Percentiles rank a stretch among this genome's conserved stretches.
Conservation (phyloP, 1,284 basidiomycete genomes). For the Rhodotorula sp. region DNA sequence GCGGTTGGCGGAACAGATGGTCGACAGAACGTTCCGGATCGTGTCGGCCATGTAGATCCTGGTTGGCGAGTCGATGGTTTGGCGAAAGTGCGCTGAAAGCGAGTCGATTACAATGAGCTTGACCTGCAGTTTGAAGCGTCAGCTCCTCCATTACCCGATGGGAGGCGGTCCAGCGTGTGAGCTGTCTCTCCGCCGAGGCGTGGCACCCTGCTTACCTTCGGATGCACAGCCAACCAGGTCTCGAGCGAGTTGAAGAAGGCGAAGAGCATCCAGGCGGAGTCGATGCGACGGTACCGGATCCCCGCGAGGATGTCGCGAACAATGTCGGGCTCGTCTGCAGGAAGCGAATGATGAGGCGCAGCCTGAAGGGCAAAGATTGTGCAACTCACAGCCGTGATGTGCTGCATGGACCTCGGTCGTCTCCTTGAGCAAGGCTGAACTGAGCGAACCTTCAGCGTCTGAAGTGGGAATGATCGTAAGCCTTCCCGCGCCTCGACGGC, state of each 20-base stretch:
- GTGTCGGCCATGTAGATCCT: constrained; percentile 15
- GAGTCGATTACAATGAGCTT: constrained; percentile 36
- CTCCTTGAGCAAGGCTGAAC: constrained; percentile 17
- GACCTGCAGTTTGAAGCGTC: constrained; percentile 9
- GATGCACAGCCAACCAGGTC: constrained; percentile 21
- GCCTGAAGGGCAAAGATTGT: no score
- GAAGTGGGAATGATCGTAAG: not conserved
- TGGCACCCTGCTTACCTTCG: constrained; percentile 1
- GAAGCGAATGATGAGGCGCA: not conserved
- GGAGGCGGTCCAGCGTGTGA: not conserved
- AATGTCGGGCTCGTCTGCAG: constrained; percentile 1
- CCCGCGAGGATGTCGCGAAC: constrained; percentile 4
- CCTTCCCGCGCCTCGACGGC: not conserved
- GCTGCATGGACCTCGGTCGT: constrained; percentile 13
- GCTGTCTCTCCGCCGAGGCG: no score
- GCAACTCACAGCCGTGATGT: constrained; percentile 15
- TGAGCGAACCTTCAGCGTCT: constrained; percentile 38
- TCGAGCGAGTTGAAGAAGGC: constrained; percentile 27
- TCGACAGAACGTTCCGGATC: constrained; percentile 9
- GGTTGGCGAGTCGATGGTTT: constrained; percentile 20
- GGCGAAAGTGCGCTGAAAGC: constrained; percentile 24
- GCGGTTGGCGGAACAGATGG: constrained; percentile 4
- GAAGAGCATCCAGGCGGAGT: constrained; percentile 28
- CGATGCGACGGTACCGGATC: constrained; percentile 30
- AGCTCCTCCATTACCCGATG: not conserved